Evolutionary conservation across 2,329 filamentous ascomycete genomes (phyloP), one percentile per base, ranked within the genome.

Genomic region (Botryotinia calthae): DNA sequence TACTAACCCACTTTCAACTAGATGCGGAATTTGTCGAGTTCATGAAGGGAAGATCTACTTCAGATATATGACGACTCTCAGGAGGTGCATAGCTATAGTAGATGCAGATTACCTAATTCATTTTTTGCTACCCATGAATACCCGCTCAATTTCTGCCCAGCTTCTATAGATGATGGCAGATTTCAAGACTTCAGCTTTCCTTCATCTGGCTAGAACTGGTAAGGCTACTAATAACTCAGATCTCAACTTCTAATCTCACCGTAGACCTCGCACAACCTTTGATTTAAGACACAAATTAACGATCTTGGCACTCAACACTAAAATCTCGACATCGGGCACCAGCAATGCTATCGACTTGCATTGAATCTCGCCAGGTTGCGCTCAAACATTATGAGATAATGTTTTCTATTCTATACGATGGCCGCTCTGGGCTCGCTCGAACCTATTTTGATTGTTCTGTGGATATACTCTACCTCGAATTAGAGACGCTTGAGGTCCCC

Each of bases 11-110:
- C n/a, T 59, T 56, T 56, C 51, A 31, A 37, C 25, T 58, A 82
- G 80, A 81, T 66, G 76, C 77, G 64, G 79, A 80, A n/a, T 83
- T 82, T 71, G 74, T 79, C 10, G 78, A 81, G 34, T 82, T 82
- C 69, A 79, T 80, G 72, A 82, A 82, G 70, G 79, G 79, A 56
- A 76, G 73, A 64, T 68, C 48, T 4, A 48, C 63, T 12, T 25
- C 46, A 14, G 73, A 76, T 58, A 70, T 74, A 22, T 77, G 67
- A 72, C 8, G 31, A 46, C n/a, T 59, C 67, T 37, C 48, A 58
- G 31, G 16, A 25, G 22, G 18, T 5, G 16, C 25, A 18, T 58
- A 58, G 28, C 16, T 34, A 58, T 34, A 58, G 56, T 20, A 34
- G 56, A 58, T 18, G 28, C 18, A 34, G 16, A 12, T 58, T 34